phyloP scores from a whole-genome alignment of 345 rosid species.

The Eucalyptus pumila region DNA sequence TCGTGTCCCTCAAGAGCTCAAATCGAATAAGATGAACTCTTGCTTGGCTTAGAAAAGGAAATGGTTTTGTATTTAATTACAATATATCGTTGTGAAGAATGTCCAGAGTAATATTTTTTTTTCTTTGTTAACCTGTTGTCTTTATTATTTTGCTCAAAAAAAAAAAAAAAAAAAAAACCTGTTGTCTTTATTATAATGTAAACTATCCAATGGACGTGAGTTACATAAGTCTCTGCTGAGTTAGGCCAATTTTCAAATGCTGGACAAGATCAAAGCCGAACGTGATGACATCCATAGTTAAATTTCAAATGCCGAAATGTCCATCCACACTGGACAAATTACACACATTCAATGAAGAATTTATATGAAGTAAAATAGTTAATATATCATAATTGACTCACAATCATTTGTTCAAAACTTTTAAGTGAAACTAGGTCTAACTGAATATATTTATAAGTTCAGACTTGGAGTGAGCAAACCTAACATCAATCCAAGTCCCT shows the following conservation, averaged over 20 bases:
- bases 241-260: neutral
- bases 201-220: neutral
- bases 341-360: neutral
- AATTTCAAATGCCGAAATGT: neutral
- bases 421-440: accelerated
- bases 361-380: accelerated
- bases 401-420: neutral
- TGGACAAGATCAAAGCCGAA: accelerated
- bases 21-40: neutral
- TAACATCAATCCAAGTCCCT: neutral
- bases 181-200: neutral
- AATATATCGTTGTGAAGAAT: neutral
- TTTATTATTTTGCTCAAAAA: too few relatives aligned
- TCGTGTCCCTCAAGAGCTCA: neutral
- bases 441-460: neutral
- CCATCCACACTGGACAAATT: accelerated
- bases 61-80: neutral
- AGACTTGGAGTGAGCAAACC: accelerated
- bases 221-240: neutral
- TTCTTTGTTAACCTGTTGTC: neutral
- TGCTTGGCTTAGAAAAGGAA: neutral
- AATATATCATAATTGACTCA: neutral
- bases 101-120: neutral
- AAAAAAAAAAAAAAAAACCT: too few relatives aligned
- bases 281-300: neutral